Base-by-base conservation (phyloP, 768 basidiomycete species). In the Russula sp. region DNA sequence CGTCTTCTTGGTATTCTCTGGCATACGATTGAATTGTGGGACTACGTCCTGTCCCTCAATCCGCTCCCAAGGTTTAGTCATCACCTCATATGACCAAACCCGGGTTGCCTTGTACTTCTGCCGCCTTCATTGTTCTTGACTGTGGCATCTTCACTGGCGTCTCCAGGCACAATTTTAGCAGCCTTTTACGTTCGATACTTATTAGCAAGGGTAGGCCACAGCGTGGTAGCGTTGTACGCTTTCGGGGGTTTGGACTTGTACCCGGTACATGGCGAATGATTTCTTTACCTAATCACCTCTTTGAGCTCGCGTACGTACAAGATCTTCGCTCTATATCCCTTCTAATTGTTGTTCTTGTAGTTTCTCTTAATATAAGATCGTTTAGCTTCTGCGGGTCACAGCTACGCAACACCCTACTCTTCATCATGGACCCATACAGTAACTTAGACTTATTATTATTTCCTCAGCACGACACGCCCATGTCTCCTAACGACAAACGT, bases 151-250 rank as follows among this genome's bases (percentile, higher is more conserved):
- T 40, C 40, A 35, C 52, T 54, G 51, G 39, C 62, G 51, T 63
- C 62, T 59, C 62, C 62, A 63, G 62, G 62, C 52, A 63, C 62
- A 52, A 4, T 32, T 37, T 39, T 53, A 14, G 22, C 51, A 47
- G 34, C 35, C 14, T 39, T 39, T 39, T 22, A 56, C 22, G 18
- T 35, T 2, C 39, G 37, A 13, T 48, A 5, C 4, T 42, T 22
- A 10, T 27, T 31, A 14, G 11, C 54, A 20, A 42, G 8, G 2
- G 16, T 40, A 22, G 22, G 55, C 42, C 50, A 45, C 32, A 45
- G 42, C 27, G 44, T 22, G 16, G 31, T 14, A 32, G 44, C 18
- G 34, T 49, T 13, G 14, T 48, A 22, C 13, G 37, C 44, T 31
- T 37, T 37, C 18, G 47, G 22, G 14, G 14, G 10, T 18, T 4